A percentile compares a stretch with the other conserved stretches of the same genome.
phyloP scores from a whole-genome alignment of 345 rosid species.

The Bruguiera gymnorhiza region DNA sequence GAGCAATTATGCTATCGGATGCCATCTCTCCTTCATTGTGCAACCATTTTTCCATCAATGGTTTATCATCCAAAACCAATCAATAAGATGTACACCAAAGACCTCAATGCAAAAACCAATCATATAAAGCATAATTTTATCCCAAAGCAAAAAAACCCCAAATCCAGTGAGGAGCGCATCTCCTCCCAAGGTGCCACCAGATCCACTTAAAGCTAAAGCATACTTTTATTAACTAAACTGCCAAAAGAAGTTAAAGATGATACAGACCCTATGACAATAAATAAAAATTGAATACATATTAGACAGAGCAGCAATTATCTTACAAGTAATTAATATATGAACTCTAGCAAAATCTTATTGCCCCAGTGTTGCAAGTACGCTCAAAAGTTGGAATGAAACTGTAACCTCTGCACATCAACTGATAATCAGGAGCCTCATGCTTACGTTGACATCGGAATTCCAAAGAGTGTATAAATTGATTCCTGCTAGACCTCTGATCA shows the following conservation, averaged over 20 bases:
- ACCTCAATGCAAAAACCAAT: no score
- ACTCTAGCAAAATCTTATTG: no score
- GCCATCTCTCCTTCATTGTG: conserved; percentile 21
- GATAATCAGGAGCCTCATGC: not conserved
- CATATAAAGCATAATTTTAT: no score
- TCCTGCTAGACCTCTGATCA: conserved; percentile 26
- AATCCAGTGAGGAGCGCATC: no score
- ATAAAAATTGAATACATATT: not conserved
- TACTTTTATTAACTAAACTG: not conserved
- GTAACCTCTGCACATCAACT: not conserved
- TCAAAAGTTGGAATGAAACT: not conserved
- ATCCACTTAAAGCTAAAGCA: not conserved
- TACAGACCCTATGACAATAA: not conserved
- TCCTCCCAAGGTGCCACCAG: not conserved
- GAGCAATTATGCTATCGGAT: conserved; percentile 1
- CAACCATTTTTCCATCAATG: conserved; percentile 26
- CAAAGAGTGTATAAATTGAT: conserved; percentile 13
- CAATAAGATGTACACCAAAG: no score
- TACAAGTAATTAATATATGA: not conserved
- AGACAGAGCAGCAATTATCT: conserved; percentile 10
- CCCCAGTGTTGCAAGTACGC: not conserved
- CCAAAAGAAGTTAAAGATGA: not conserved
- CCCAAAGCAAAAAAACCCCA: not conserved
- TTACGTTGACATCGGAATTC: not conserved
- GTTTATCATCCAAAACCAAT: no score